A percentile compares a stretch with the other conserved stretches of the same genome.
These are phyloP conservation scores for Carex kokanica DNA, from an alignment of 176 grass and related monocot species.

Conservation along the genomic window DNA sequence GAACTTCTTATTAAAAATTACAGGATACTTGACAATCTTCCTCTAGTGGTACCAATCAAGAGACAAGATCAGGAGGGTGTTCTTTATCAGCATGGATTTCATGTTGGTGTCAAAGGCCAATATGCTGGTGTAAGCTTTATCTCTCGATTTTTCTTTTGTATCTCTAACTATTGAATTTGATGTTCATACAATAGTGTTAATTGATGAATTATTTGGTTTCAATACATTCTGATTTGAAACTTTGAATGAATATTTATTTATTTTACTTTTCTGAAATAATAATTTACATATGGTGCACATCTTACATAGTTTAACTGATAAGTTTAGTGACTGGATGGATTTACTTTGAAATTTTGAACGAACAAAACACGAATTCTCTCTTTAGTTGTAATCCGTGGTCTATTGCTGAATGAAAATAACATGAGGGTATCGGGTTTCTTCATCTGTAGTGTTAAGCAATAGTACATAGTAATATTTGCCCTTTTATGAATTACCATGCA, in stretches of 20 bases:
- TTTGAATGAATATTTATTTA: not conserved
- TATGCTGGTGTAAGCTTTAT: conserved; percentile 49
- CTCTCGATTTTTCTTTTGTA: not conserved
- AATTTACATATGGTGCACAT: not conserved
- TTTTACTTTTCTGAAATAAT: not conserved
- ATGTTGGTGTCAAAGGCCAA: conserved; percentile 80
- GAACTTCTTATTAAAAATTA: not conserved
- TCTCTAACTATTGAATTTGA: not conserved
- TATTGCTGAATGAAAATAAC: not conserved
- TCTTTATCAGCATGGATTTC: conserved; percentile 70
- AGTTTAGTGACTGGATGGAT: not conserved
- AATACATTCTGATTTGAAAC: not conserved
- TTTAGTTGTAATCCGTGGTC: not conserved
- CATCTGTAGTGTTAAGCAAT: not conserved
- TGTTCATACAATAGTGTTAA: not conserved
- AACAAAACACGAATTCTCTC: not conserved
- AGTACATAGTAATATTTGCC: not conserved
- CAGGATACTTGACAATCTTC: conserved; percentile 95
- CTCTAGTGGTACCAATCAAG: conserved; percentile 61
- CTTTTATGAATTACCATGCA: not conserved
- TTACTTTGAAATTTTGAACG: not conserved
- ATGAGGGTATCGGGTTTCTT: not conserved
- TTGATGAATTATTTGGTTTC: not conserved
- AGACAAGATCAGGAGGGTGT: conserved; percentile 52
- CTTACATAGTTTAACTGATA: not conserved